phyloP scores from a whole-genome alignment of 2,329 filamentous ascomycete genomes.

The Talaromyces sp. region DNA sequence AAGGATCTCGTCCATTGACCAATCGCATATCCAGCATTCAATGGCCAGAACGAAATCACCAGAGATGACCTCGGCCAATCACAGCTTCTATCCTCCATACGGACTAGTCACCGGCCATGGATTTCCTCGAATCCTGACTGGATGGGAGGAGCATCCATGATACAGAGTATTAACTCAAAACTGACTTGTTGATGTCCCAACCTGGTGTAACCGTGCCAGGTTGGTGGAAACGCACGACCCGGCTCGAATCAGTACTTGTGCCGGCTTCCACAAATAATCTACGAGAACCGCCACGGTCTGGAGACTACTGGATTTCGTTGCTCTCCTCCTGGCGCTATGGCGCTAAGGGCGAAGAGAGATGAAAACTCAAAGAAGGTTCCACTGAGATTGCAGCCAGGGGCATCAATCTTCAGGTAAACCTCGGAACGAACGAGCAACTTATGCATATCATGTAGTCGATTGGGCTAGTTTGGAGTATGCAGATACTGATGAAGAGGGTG shows the following conservation, averaged over 20 bases:
- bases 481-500: neutral
- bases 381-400: neutral
- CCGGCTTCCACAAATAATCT: neutral
- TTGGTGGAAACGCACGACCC: neutral
- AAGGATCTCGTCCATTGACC: neutral
- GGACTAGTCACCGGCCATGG: neutral
- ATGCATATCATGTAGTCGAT: neutral
- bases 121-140: neutral
- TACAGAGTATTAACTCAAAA: neutral
- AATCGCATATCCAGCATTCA: neutral
- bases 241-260: neutral
- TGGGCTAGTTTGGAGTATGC: neutral
- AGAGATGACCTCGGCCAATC: neutral
- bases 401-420: neutral
- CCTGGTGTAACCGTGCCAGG: neutral
- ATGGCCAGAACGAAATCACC: neutral
- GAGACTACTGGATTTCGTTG: neutral
- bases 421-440: neutral
- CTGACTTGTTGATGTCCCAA: neutral
- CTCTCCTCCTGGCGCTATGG: neutral
- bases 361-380: neutral
- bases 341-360: neutral
- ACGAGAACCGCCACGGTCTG: neutral
- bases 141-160: neutral
- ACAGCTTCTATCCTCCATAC: neutral